Evolutionary conservation across 2,329 filamentous ascomycete genomes (phyloP).

Genomic region (Talaromyces sp.): DNA sequence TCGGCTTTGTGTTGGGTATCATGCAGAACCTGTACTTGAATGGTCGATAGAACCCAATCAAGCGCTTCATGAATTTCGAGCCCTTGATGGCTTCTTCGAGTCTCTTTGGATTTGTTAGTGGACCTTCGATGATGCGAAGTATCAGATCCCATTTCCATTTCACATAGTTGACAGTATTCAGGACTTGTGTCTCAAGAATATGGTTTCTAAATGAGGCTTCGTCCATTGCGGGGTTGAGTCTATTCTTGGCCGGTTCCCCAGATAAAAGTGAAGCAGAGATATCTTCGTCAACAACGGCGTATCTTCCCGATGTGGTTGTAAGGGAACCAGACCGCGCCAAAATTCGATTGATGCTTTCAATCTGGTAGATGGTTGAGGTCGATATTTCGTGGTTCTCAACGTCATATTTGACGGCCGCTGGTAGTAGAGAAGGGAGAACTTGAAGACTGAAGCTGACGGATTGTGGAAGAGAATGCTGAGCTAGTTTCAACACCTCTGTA

Average conservation of each 20-base stretch:
- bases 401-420: conserved; percentile 69
- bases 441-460: conserved; percentile 82
- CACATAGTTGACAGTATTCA: conserved; percentile 82
- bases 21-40: conserved; percentile 97
- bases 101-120: conserved; percentile 83
- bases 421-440: conserved; percentile 80
- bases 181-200: conserved; percentile 72
- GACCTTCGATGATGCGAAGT: conserved; percentile 85
- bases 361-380: conserved; percentile 91
- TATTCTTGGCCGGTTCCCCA: conserved; percentile 50
- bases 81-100: conserved; percentile 92
- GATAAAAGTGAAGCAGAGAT: conserved; percentile 44
- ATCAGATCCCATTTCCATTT: conserved; percentile 99
- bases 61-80: conserved; percentile 92
- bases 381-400: conserved; percentile 74
- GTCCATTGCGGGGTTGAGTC: conserved; percentile 62
- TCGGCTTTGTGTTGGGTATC: conserved; percentile 83
- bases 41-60: conserved; percentile 91
- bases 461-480: conserved; percentile 78
- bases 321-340: conserved; percentile 72
- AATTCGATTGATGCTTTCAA: conserved; percentile 94
- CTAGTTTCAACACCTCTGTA: conserved; percentile 85
- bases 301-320: conserved; percentile 39
- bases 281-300: conserved; percentile 46
- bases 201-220: conserved; percentile 62